These are phyloP conservation scores for Cordyceps cateniannulata DNA, from an alignment of 2,329 filamentous ascomycete species.

Conservation along the genomic window DNA sequence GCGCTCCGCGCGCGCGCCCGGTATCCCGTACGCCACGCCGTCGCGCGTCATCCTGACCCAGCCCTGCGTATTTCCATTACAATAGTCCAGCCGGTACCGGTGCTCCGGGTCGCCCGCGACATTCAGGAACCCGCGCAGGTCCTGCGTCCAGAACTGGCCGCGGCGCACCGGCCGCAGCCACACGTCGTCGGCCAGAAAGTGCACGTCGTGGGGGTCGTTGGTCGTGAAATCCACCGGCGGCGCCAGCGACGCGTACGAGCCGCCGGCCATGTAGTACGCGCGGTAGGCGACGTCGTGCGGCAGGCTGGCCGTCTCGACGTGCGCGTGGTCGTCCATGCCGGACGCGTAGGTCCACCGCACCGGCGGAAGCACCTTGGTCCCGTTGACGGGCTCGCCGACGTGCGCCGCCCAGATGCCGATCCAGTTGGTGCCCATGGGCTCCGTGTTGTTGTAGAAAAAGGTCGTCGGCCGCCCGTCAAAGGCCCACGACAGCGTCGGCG, in stretches of 20 bases:
- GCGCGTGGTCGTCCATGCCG: slow-evolving; percentile 20
- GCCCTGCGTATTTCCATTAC: no score
- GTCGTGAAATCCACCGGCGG: slow-evolving; percentile 26
- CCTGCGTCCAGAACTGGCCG: slow-evolving; percentile 26
- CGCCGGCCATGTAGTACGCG: slow-evolving; percentile 30
- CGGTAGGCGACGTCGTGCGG: slow-evolving; percentile 25
- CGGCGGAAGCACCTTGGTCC: slow-evolving; percentile 22
- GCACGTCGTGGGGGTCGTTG: background rate
- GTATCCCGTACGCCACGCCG: slow-evolving; percentile 30
- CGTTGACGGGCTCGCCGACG: slow-evolving; percentile 29
- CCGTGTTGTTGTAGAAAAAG: slow-evolving; percentile 28
- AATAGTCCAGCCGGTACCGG: slow-evolving; percentile 14
- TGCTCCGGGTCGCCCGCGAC: slow-evolving; percentile 21
- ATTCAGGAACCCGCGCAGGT: slow-evolving; percentile 25
- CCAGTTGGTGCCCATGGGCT: slow-evolving; percentile 29
- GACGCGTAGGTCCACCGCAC: slow-evolving; percentile 30
- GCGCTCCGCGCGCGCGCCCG: slow-evolving; percentile 19
- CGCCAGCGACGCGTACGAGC: slow-evolving; percentile 31
- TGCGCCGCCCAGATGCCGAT: slow-evolving; percentile 29
- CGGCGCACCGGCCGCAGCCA: slow-evolving; percentile 29
- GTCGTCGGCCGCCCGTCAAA: slow-evolving; percentile 18
- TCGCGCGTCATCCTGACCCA: slow-evolving; percentile 28
- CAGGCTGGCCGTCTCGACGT: slow-evolving; percentile 20
- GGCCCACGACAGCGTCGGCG: background rate
- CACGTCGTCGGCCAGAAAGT: slow-evolving; percentile 22